phyloP scores from a whole-genome alignment of 805 yeast genomes.

The Novakomyces olei region DNA sequence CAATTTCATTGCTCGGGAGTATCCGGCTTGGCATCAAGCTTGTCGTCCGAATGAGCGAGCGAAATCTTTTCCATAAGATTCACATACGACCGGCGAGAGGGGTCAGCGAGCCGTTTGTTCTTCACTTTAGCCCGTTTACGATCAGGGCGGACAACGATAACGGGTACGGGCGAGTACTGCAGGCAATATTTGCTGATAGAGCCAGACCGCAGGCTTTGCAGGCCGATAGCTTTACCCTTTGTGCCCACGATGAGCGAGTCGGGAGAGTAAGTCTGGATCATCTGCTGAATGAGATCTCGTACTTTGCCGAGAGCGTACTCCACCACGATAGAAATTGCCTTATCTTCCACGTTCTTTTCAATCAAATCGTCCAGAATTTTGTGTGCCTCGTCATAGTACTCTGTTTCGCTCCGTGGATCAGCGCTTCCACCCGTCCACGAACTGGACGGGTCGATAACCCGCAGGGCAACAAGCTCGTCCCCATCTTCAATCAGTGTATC shows the following conservation, averaged over 20 bases:
- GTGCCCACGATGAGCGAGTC: conserved; percentile 26
- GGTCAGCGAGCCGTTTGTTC: conserved; percentile 16
- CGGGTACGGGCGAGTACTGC: conserved; percentile 26
- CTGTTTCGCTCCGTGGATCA: conserved; percentile 5
- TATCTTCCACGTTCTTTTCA: conserved; percentile 17
- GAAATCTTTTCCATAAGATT: conserved; percentile 12
- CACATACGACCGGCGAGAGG: conserved; percentile 12
- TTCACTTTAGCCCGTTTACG: conserved; percentile 16
- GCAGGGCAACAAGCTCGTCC: conserved; percentile 24
- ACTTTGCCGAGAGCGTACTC: conserved; percentile 26
- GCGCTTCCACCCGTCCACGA: conserved; percentile 5
- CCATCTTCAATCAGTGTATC: conserved; percentile 24
- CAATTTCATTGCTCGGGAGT: too few species aligned
- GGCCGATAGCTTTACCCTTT: conserved; percentile 19
- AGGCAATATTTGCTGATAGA: conserved; percentile 27
- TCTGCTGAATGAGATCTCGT: conserved; percentile 20
- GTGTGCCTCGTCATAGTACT: conserved; percentile 19
- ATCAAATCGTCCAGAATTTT: conserved; percentile 16
- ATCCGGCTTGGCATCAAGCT: too few species aligned
- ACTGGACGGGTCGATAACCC: conserved; percentile 20
- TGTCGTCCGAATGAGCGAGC: too few species aligned
- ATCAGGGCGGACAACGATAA: conserved; percentile 23
- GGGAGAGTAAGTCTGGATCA: conserved; percentile 26
- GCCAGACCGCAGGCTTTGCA: conserved; percentile 23
- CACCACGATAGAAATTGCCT: conserved; percentile 21